Base-by-base conservation (phyloP, 1,284 basidiomycete species). In the Cronartium ribicola region DNA sequence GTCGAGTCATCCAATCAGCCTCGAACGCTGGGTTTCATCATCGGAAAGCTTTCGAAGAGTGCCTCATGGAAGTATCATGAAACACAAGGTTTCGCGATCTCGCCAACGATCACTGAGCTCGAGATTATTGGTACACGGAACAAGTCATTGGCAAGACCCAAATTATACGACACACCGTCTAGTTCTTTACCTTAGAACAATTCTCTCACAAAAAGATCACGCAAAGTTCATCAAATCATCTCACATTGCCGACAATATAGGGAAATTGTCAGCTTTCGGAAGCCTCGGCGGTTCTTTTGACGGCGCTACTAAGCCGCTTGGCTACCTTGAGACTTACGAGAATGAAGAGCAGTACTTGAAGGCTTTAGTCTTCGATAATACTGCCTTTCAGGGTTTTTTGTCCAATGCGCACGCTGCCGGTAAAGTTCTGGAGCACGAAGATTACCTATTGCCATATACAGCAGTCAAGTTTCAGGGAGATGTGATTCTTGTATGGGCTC, bases 191-290 rank as follows among this genome's bases (percentile, higher is more conserved):
- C 65, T 73, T 46, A 62, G 48, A 41, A 59, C 63, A 36, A 43
- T 73, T 20, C 46, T 73, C 20, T 39, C 57, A 60, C 51, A 61
- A 59, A 36, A 66, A 6, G 10, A 66, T 17, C 71, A 73, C 46
- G 62, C 63, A 6, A 73, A 73, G 43, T 73, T 73, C 51, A 59
- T 73, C 40, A 73, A 73, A 61, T 63, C 71, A 11, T 46, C 71
- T 22, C 63, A 73, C 43, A 22, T 73, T 40, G 71, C 71, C 8
- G 66, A 66, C 39, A 55, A 57, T 48, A 66, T 73, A 10, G 48
- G 66, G 41, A 63, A 73, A 51, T 46, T 73, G 40, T 22, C 66
- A 44, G 60, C 68, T 43, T n/a, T n/a, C n/a, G n/a, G n/a, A n/a
- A 20, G n/a, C n/a, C 51, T 55, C 29, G 51, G 51, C 2, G 51